A percentile compares a stretch with the other conserved stretches of the same genome.
Conservation (phyloP, 1,284 basidiomycete species). For the Stereum hirsutum region DNA sequence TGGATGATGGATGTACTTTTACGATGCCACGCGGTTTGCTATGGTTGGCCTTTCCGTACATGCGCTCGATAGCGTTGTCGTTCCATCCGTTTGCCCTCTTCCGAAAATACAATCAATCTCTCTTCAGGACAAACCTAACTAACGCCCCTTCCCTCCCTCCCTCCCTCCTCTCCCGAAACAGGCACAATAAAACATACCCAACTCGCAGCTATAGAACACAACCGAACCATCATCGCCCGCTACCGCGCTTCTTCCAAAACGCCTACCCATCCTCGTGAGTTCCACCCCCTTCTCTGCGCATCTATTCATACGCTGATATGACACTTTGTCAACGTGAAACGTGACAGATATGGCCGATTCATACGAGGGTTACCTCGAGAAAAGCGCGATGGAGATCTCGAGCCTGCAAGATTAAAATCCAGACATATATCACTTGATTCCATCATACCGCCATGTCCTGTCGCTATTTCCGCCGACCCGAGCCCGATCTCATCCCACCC, state of each 20-base stretch:
- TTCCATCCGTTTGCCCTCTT: no score
- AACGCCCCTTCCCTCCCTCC: no score
- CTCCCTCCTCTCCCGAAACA: no score
- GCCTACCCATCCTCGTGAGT: not conserved
- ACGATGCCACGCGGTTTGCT: not conserved
- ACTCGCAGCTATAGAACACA: conserved; percentile 63
- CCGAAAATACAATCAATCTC: no score
- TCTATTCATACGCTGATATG: no score
- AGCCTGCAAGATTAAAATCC: conserved; percentile 44
- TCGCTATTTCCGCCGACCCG: not conserved
- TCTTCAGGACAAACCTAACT: no score
- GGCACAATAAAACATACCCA: conserved; percentile 78
- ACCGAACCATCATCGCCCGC: conserved; percentile 56
- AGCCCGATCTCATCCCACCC: no score
- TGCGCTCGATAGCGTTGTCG: no score
- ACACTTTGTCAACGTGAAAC: no score
- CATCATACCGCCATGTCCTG: not conserved
- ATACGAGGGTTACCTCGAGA: conserved; percentile 25
- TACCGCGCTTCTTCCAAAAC: conserved; percentile 32
- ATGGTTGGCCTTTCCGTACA: not conserved
- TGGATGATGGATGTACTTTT: no score
- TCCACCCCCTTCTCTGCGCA: not conserved
- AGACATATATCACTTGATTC: not conserved
- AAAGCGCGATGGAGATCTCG: conserved; percentile 50
- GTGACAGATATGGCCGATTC: no score